Percentiles rank a stretch among this genome's conserved stretches.
phyloP scores from a whole-genome alignment of 306 rosid genomes.

The Hippophae tibetana region DNA sequence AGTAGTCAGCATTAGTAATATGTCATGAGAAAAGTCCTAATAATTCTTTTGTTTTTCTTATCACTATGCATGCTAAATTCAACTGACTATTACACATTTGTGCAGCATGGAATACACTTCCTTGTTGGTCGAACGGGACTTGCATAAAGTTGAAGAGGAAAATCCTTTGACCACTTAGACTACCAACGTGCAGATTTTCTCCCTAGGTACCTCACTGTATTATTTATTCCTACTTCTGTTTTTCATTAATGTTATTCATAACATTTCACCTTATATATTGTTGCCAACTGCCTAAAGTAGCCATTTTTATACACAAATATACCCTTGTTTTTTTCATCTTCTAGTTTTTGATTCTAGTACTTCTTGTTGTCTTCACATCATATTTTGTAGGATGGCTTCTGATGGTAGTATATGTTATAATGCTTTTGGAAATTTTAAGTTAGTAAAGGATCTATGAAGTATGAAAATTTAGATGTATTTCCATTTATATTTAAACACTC shows the following conservation, averaged over 20 bases:
- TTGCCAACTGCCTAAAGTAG: no score
- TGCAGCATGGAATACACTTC: constrained; percentile 6
- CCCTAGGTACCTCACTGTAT: background rate
- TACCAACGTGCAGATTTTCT: constrained; percentile 26
- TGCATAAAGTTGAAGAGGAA: constrained; percentile 19
- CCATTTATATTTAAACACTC: no score
- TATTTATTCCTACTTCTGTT: background rate
- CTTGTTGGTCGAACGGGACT: background rate
- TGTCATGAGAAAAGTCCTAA: background rate
- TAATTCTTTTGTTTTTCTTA: background rate
- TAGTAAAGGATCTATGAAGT: no score
- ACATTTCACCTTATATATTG: background rate
- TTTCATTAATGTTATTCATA: no score
- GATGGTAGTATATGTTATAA: no score
- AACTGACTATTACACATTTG: constrained; percentile 4
- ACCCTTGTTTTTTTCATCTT: no score
- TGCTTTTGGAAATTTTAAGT: no score
- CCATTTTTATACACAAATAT: no score
- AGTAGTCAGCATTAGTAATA: background rate
- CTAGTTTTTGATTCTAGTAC: no score
- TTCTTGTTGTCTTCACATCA: no score
- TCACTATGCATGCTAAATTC: background rate
- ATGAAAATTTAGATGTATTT: no score
- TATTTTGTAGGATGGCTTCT: no score
- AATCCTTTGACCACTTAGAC: constrained; percentile 15